Conservation (phyloP, 2,329 filamentous ascomycete species). For the Knoxdaviesia proteae region DNA sequence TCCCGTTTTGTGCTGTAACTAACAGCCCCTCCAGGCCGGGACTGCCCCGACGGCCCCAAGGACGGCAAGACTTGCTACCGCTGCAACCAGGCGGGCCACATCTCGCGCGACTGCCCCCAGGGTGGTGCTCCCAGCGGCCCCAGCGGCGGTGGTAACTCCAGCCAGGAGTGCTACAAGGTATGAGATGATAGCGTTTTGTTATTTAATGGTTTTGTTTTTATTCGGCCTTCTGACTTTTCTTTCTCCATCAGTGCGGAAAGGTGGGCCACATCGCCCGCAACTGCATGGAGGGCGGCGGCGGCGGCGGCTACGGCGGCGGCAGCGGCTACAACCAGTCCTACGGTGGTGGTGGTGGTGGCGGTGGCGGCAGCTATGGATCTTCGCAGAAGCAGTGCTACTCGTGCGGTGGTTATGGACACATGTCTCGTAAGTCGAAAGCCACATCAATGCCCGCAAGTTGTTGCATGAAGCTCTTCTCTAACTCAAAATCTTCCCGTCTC, state of each 20-base stretch:
- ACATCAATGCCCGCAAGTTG: background rate
- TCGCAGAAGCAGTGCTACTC: conserved; percentile 87
- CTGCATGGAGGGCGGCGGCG: conserved; percentile 46
- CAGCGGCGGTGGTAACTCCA: conserved; percentile 22
- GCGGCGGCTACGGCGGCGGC: conserved; percentile 27
- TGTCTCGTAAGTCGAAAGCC: conserved; percentile 46
- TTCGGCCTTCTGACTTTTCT: conserved; percentile 1
- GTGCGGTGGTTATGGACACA: conserved; percentile 90
- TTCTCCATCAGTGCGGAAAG: conserved; percentile 51
- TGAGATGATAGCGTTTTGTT: conserved; percentile 2
- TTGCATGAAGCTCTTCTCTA: background rate
- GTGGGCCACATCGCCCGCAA: conserved; percentile 89
- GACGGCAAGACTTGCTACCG: conserved; percentile 64
- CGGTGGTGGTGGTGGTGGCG: conserved; percentile 15
- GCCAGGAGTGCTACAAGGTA: conserved; percentile 78
- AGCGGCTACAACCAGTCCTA: conserved; percentile 23
- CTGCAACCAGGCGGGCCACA: conserved; percentile 69
- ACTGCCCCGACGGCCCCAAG: conserved; percentile 77
- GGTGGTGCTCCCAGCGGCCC: conserved; percentile 25
- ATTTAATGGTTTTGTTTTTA: background rate
- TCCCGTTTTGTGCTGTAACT: conserved; percentile 5
- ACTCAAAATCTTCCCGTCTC: conserved; percentile 7
- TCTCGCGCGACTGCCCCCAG: conserved; percentile 67
- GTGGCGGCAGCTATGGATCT: conserved; percentile 27
- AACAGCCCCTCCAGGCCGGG: conserved; percentile 40